These are phyloP conservation scores for Potentilla sterilis DNA, from an alignment of 306 rosid species.

Conservation along the genomic window DNA sequence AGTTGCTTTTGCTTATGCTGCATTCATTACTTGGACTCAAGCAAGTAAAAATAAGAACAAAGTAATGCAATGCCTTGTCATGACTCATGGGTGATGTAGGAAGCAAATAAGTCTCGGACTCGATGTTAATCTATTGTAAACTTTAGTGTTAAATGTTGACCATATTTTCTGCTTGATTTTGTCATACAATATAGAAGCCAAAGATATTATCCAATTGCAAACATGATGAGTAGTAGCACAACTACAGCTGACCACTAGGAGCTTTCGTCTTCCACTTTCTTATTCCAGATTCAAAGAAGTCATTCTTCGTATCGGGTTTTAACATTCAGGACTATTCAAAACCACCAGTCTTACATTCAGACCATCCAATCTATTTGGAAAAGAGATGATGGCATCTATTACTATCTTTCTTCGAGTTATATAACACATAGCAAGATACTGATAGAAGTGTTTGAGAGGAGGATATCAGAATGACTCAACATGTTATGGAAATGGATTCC, in stretches of 20 bases:
- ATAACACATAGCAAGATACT: neutral
- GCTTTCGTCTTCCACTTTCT: neutral
- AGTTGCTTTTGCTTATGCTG: neutral
- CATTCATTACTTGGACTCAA: neutral
- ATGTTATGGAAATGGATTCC: slow-evolving; percentile 34
- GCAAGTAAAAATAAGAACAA: neutral
- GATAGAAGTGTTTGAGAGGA: neutral
- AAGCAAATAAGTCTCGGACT: neutral
- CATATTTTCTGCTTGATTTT: neutral
- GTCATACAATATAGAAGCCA: neutral
- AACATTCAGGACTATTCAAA: neutral
- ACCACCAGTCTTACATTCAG: neutral
- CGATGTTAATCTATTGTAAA: neutral
- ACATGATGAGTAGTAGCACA: neutral
- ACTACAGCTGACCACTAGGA: neutral
- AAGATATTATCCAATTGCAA: neutral
- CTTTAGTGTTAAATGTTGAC: neutral
- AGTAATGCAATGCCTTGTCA: neutral
- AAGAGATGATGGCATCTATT: neutral
- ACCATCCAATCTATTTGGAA: neutral
- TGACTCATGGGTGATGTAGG: neutral
- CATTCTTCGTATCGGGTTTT: neutral
- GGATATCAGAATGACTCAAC: slow-evolving; percentile 9
- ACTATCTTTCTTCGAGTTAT: neutral
- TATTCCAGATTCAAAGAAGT: neutral